phyloP scores from a whole-genome alignment of 148 eudicot species.

The Nepenthes gracilis region DNA sequence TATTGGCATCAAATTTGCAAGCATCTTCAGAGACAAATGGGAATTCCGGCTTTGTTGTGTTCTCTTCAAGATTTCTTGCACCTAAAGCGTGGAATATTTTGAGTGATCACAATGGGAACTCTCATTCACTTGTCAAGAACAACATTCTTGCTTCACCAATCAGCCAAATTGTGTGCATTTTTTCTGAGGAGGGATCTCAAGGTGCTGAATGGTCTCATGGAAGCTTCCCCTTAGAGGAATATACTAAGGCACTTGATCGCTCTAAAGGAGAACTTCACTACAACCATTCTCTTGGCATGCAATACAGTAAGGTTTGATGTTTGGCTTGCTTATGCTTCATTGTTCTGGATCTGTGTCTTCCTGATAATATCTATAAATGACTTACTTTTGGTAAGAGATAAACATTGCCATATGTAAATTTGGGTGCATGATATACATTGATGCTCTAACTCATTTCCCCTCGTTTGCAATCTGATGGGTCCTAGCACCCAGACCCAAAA shows the following conservation, averaged over 20 bases:
- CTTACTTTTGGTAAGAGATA: not conserved
- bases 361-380: not conserved
- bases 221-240: conserved; percentile 84
- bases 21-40: conserved; percentile 46
- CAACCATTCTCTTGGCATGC: conserved; percentile 90
- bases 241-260: conserved; percentile 74
- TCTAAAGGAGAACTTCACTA: conserved; percentile 80
- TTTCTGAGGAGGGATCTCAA: conserved; percentile 37
- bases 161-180: conserved; percentile 58
- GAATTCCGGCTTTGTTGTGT: conserved; percentile 68
- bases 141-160: conserved; percentile 27
- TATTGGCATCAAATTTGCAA: conserved; percentile 39
- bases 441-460: no score
- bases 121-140: conserved; percentile 21
- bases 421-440: no score
- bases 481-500: no score
- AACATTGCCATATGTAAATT: no score
- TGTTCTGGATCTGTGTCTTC: not conserved
- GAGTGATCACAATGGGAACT: conserved; percentile 25
- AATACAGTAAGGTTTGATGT: conserved; percentile 70
- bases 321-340: conserved; percentile 14
- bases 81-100: conserved; percentile 55
- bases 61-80: conserved; percentile 61
- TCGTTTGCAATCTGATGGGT: no score
- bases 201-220: conserved; percentile 93